Percentiles rank a stretch among this genome's conserved stretches.
Conservation (phyloP, 2,329 filamentous ascomycete species). For the Neonectria faginata region DNA sequence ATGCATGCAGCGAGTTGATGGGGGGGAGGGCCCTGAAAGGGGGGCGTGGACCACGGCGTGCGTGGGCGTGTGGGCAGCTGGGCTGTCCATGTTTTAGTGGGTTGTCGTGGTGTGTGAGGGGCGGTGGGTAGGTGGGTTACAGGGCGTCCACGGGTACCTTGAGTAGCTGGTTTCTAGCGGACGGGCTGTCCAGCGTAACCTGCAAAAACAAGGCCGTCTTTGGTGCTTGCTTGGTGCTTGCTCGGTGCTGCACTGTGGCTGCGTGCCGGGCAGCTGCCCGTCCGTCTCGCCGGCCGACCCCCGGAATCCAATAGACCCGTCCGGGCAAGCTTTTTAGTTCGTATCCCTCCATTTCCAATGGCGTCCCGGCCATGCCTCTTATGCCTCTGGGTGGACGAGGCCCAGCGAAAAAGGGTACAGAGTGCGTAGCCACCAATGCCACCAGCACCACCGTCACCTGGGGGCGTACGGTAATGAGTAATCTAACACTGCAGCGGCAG, state of each 20-base stretch:
- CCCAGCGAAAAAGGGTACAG: constrained; percentile 5
- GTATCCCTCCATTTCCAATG: constrained; percentile 8
- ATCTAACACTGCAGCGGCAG: constrained; percentile 27
- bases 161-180: constrained; percentile 22
- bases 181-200: constrained; percentile 19
- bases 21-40: constrained; percentile 18
- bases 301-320: constrained; percentile 22
- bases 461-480: constrained; percentile 24
- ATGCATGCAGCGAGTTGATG: constrained; percentile 27
- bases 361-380: constrained; percentile 8
- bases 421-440: constrained; percentile 33
- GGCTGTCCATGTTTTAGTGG: constrained; percentile 21
- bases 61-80: constrained; percentile 21
- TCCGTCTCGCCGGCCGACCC: constrained; percentile 13
- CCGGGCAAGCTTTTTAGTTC: constrained; percentile 9
- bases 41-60: constrained; percentile 8
- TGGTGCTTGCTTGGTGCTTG: not conserved
- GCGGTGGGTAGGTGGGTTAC: constrained; percentile 26
- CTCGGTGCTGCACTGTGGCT: not conserved
- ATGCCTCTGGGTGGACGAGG: not conserved
- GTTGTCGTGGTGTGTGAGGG: constrained; percentile 22
- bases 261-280: constrained; percentile 2
- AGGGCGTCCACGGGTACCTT: constrained; percentile 31
- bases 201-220: constrained; percentile 4
- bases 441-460: constrained; percentile 35